Evolutionary conservation across 2,329 filamentous ascomycete genomes (phyloP).

Genomic region (Colletotrichum theobromicola): DNA sequence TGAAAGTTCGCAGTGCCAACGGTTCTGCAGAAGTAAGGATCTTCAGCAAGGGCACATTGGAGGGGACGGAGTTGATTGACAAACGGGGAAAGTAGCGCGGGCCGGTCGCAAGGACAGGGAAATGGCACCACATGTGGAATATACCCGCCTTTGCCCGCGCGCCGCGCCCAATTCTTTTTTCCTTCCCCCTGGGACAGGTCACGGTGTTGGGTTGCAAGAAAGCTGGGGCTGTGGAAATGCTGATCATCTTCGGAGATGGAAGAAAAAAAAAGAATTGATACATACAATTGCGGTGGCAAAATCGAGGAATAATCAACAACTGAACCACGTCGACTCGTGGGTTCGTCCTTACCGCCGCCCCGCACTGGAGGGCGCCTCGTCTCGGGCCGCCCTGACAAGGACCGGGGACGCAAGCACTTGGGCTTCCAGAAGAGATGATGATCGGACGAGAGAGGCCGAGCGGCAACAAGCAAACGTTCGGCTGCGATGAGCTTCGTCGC

Average conservation of each 20-base stretch:
- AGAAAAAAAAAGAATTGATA: not conserved
- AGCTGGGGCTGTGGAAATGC: not conserved
- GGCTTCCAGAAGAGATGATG: not conserved
- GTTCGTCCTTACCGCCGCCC: not conserved
- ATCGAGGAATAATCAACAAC: not conserved
- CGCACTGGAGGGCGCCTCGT: constrained; percentile 3
- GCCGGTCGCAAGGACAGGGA: not conserved
- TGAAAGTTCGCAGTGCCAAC: not conserved
- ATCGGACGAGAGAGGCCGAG: constrained; percentile 3
- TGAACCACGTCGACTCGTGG: not conserved
- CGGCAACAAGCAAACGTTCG: not conserved
- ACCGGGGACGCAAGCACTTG: not conserved
- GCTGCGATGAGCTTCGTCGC: not conserved
- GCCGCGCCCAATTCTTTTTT: not conserved
- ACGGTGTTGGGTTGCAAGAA: not conserved
- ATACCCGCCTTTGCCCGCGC: not conserved
- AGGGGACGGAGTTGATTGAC: not conserved
- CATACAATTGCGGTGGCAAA: not conserved
- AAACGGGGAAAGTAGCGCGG: constrained; percentile 1
- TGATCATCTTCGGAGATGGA: not conserved
- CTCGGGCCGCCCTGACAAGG: constrained; percentile 19
- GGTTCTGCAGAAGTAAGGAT: not conserved
- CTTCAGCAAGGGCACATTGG: not conserved
- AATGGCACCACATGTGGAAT: not conserved
- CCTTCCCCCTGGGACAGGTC: not conserved